Base-by-base conservation (phyloP, 1,284 basidiomycete species). In the Ceratorhiza oryzae-sativae region DNA sequence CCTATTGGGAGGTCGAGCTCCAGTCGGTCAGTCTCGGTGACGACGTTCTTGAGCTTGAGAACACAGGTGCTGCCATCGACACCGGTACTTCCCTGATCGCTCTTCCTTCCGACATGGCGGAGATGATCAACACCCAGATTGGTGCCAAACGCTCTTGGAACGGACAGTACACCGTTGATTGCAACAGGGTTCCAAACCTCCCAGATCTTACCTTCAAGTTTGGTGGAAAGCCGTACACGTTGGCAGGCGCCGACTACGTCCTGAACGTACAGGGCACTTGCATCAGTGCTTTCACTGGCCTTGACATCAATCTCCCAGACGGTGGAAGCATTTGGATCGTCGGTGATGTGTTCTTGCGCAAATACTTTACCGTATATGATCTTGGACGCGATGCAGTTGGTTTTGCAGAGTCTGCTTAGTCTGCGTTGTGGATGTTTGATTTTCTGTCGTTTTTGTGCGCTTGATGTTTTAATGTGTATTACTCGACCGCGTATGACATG, bases 1-100 rank as follows among this genome's bases (percentile, higher is more conserved):
- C 95, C 6, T 99, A 99, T 85, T 99, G 97, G 97, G 94, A 98
- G 81, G 94, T 98, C 72, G 95, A 96, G 81, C 89, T 99, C 30
- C 86, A 94, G 82, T 90, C 90, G 80, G 87, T 98, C 72, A 79
- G 83, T 5, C 95, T 98, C 73, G 96, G 95, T 71, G 86, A 90
- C 62, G 96, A 97, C 65, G 86, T 85, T 59, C 86, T 97, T 49
- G 92, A 95, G 77, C 86, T 97, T 18, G 92, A 95, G 77, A 90
- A 88, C 82, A 95, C 95, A 68, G 95, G 96, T 63, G 96, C 96
- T 76, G 96, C 95, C 62, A 98, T 98, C 77, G 96, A 98, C 80
- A 98, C 96, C 36, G 95, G 94, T 71, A 96, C 94, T 63, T 95
- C 93, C 13, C 84, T 97, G 74, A 97, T 97, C 76, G 94, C 90